Conservation (phyloP, 768 basidiomycete genomes). For the Psilocybe cyanescens region DNA sequence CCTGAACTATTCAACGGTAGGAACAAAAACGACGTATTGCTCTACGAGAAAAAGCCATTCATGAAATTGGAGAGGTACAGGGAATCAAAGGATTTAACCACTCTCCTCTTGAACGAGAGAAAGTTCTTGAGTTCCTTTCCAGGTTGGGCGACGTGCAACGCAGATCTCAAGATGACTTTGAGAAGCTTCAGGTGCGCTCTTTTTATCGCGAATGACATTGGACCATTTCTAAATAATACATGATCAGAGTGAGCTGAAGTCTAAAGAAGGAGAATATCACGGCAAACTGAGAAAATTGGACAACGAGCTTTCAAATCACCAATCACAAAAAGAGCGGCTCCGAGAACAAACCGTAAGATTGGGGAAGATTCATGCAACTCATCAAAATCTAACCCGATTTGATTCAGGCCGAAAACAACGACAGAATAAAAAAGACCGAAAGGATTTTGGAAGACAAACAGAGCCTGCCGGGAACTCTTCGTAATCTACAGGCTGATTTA, state of each 20-base stretch:
- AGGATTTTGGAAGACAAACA: slow-evolving; percentile 59
- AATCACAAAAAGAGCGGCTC: slow-evolving; percentile 52
- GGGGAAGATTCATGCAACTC: neutral
- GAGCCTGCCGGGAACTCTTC: slow-evolving; percentile 54
- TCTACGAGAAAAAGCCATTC: slow-evolving; percentile 76
- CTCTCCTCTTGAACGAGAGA: slow-evolving; percentile 68
- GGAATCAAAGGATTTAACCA: slow-evolving; percentile 77
- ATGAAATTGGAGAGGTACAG: slow-evolving; percentile 67
- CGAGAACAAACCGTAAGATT: slow-evolving; percentile 61
- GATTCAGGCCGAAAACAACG: slow-evolving; percentile 52
- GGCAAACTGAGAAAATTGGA: slow-evolving; percentile 59
- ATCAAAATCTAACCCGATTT: slow-evolving; percentile 5
- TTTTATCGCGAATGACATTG: neutral
- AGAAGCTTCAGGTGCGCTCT: slow-evolving; percentile 63
- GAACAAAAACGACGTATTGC: slow-evolving; percentile 71
- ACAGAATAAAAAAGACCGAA: slow-evolving; percentile 56
- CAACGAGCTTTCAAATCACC: slow-evolving; percentile 55
- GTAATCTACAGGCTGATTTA: slow-evolving; percentile 61
- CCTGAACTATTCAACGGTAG: slow-evolving; percentile 38
- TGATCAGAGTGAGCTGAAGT: slow-evolving; percentile 53
- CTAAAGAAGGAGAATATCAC: slow-evolving; percentile 69
- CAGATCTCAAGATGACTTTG: slow-evolving; percentile 64
- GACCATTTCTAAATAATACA: neutral
- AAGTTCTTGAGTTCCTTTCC: slow-evolving; percentile 75
- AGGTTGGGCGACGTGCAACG: slow-evolving; percentile 66